Evolutionary conservation across 768 basidiomycete genomes (phyloP), one percentile per base, ranked within the genome.

Genomic region (Leucosporidium creatinivorum): DNA sequence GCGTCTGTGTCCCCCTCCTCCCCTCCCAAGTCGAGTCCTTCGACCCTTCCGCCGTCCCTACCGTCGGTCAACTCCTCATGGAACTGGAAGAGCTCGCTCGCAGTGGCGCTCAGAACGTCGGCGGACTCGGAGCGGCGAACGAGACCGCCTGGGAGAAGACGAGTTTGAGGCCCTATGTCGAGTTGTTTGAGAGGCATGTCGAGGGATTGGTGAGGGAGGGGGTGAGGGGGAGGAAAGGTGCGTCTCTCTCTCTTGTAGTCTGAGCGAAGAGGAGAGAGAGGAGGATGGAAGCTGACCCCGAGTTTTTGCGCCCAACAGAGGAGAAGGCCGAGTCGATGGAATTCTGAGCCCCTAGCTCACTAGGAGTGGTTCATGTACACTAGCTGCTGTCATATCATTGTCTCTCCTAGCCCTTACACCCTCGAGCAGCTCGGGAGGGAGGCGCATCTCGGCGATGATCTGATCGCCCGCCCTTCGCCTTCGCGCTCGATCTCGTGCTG

Each of bases 1-100:
- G 92, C 36, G 85, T 99, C 13, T 99, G 94, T 77, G 90, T 99
- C 3, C 96, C 94, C 1, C 82, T 98, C 23, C 88, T 94, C 75
- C 88, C 92, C 5, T 79, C 79, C 44, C 77, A 79, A 39, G 84
- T 97, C 36, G 85, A 91, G 63, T 81, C 83, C 2, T 99, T 98
- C 75, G 85, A 94, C 75, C 96, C 93, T 0, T 85, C 83, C 62
- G 77, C 74, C 1, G 94, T 97, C 7, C 96, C 96, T 1, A 98
- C 92, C 0, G 87, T 94, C 10, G 82, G 83, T 6, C 86, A 89
- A 75, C 81, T 98, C n/a, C 77, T 98, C 28, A 78, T 80, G 51
- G 92, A 99, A 78, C 80, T 98, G 58, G 87, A 93, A 73, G 76
- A 76, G 23, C 39, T 44, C 39, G 39, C 39, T 7, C 39, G 39